Base-by-base conservation (phyloP, 2,329 filamentous ascomycete genomes). In the Fusarium redolens region DNA sequence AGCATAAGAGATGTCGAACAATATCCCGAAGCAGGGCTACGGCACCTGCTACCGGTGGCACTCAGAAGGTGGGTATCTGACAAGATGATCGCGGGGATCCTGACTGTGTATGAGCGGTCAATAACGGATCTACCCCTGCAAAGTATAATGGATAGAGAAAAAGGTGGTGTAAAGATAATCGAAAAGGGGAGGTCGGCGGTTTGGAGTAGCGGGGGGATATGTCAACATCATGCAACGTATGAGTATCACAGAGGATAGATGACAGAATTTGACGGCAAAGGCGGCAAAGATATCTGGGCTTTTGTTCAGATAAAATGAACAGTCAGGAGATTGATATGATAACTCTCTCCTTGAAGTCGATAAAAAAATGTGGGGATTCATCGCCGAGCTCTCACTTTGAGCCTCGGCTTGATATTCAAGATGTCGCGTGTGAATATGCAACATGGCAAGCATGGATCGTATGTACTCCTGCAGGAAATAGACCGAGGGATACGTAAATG, bases 131-230 rank as follows among this genome's bases (percentile, higher is more conserved):
- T 37, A 69, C 58, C 75, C 75, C 68, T 77, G 75, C 64, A 64
- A 47, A 68, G 22, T 57, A 43, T 47, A 61, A 71, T 43, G 37
- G 68, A 41, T 22, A 45, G 48, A 59, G 35, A 38, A 44, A 61
- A 75, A 71, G 71, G 73, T 72, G 75, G 75, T 74, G 75, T 69
- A 72, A 66, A 65, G 64, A 47, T 52, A 45, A 63, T 62, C 52
- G 38, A 51, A 58, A 69, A 44, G 57, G 63, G 68, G 63, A 56
- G 55, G 37, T 67, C 50, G 56, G 70, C 33, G 52, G 47, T 31
- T 64, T 40, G 61, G 52, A 65, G 65, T 55, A 54, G 61, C 45
- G 58, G 54, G 56, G 61, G 67, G 57, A 68, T 71, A 68, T 61
- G 63, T 68, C 66, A 40, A 64, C 58, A 71, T 71, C 54, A 71